phyloP scores from a whole-genome alignment of 2,329 filamentous ascomycete genomes.

The Penicillium sp. region DNA sequence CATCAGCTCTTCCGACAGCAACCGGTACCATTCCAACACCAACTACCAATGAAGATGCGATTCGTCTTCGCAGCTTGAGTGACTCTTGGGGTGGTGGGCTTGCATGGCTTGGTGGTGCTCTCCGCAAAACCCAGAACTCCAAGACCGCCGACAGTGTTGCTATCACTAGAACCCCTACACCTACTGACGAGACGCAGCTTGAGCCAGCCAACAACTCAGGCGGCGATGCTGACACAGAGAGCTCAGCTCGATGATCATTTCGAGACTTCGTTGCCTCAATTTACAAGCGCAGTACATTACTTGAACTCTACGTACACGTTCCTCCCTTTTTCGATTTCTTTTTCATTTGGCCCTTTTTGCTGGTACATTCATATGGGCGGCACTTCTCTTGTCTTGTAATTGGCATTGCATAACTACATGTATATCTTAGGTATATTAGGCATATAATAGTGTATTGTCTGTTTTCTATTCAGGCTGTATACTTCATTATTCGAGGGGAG shows the following conservation, averaged over 20 bases:
- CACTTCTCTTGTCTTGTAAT: slow-evolving; percentile 20
- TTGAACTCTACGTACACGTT: slow-evolving; percentile 16
- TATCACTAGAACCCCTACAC: slow-evolving; percentile 14
- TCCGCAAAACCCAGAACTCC: slow-evolving; percentile 21
- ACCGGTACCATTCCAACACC: slow-evolving; percentile 6
- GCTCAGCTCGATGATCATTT: slow-evolving; percentile 10
- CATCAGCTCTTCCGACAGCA: slow-evolving; percentile 22
- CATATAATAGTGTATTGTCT: slow-evolving; percentile 16
- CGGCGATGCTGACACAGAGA: neutral
- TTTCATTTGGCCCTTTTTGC: neutral
- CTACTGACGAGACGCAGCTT: slow-evolving; percentile 4
- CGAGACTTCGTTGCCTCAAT: neutral
- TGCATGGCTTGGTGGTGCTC: slow-evolving; percentile 37
- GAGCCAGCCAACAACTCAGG: neutral
- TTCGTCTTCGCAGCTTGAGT: slow-evolving; percentile 38
- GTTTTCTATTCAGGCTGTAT: neutral
- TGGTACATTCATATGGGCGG: slow-evolving; percentile 10
- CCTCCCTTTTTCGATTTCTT: neutral
- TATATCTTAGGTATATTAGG: slow-evolving; percentile 16
- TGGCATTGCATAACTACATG: slow-evolving; percentile 23
- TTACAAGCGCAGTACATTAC: slow-evolving; percentile 12
- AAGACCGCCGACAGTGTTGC: slow-evolving; percentile 10
- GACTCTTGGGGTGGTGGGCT: slow-evolving; percentile 39
- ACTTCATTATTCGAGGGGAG: neutral
- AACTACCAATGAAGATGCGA: slow-evolving; percentile 18